Evolutionary conservation across 2,329 filamentous ascomycete species (phyloP), one percentile per base, ranked within the genome.

Genomic region (Xylaria sp.): DNA sequence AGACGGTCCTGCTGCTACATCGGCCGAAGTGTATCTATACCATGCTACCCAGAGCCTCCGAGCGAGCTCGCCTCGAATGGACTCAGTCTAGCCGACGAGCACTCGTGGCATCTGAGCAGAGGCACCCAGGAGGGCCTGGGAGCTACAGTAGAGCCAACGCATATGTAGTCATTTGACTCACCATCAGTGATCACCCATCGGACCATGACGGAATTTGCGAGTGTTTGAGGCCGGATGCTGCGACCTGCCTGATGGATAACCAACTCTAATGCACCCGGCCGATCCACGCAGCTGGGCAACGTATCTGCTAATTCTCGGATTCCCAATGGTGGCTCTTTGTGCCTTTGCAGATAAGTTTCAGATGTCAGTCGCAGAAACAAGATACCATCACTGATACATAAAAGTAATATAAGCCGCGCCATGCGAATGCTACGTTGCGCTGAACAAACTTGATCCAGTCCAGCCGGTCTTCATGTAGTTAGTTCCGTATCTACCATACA

Each of bases 361-460:
- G 49, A 43, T 58, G 35, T 43, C 17, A 37, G 31, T 29, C 33
- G 23, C 31, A 47, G 46, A 55, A 55, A 52, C 37, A 52, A 38
- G 44, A 49, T 54, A 33, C 38, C 10, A 41, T 48, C n/a, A 11
- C 25, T 37, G 21, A 58, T 53, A 51, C 54, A 37, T 61, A 37
- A 54, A 48, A 44, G 54, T 51, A 33, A 11, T 33, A 56, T 60
- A 56, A 64, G 65, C 65, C 63, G 60, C 54, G 55, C 53, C 51
- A 64, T 57, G 60, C 63, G 60, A 57, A 63, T 67, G 61, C 63
- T 66, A 67, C 65, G 63, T 65, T 67, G 63, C 65, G 63, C 56
- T 51, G 53, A 46, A 49, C 47, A 60, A 55, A 41, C 8, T 38
- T 46, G 35, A 29, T 23, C 52, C 33, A 49, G 40, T 60, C 51